Evolutionary conservation across 108 stramenopile genomes (phyloP), one percentile per base, ranked within the genome.

Genomic region (Pseudonitzschia multiseries): DNA sequence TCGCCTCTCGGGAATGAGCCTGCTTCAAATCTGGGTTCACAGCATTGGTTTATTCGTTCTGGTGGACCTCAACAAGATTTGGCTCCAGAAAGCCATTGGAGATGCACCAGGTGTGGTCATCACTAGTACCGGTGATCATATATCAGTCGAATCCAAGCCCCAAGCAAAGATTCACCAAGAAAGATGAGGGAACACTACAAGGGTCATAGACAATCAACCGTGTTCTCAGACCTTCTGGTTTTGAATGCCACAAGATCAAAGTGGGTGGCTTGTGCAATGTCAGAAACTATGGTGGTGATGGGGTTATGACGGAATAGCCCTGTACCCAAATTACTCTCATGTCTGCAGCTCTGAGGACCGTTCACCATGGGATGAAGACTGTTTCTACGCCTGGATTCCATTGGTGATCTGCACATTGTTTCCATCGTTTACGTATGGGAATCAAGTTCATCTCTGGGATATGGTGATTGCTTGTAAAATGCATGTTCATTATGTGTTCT

Each of bases 101-200:
- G 86, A 87, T 13, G 78, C 53, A 21, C 78, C 84, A 9, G 89
- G 89, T 44, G 84, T 81, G 14, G 59, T 75, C 17, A 88, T 88
- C 57, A 65, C 40, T 21, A 77, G 52, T n/a, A n/a, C n/a, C 57
- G 87, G 86, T 65, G 84, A 83, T 4, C 65, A 85, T 21, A 67
- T 83, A 15, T 44, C 78, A 44, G 73, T 52, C 33, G 50, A 68
- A 20, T 65, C 50, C n/a, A 65, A 75, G 21, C 75, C 75, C 20
- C 84, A 87, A 69, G 68, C 72, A 15, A 67, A 81, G 70, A 85
- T 79, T 63, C 57, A 59, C n/a, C n/a, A 24, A 50, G 72, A 12
- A 64, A 74, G 50, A 87, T 85, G 67, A 32, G 59, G 33, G 14
- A 74, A 27, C 83, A 84, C 48, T 87, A 85, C 69, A 60, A 57